Evolutionary conservation across 495 filamentous ascomycete species (phyloP).

Genomic region (Xylaria cubensis): DNA sequence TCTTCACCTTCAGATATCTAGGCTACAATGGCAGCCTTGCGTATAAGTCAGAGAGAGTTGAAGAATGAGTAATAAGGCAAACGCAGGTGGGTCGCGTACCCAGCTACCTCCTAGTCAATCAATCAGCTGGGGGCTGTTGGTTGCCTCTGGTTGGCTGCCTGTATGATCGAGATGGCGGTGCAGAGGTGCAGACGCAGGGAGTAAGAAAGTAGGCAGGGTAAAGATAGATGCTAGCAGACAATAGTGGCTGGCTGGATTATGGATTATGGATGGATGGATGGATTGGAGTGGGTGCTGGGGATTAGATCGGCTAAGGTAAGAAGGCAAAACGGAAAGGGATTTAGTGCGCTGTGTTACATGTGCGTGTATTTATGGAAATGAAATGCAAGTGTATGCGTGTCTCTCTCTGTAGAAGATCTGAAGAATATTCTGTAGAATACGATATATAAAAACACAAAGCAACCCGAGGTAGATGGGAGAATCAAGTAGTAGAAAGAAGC

Average conservation of each 20-base stretch:
- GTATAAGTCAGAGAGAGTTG: constrained; percentile 6
- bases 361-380: neutral
- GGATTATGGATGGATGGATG: neutral
- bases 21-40: constrained; percentile 12
- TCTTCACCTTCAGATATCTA: neutral
- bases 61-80: neutral
- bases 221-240: neutral
- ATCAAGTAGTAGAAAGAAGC: neutral
- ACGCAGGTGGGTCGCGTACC: neutral
- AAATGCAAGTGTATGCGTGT: neutral
- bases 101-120: neutral
- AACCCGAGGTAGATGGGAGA: neutral
- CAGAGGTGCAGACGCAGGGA: neutral
- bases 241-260: constrained; percentile 9
- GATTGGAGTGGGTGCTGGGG: neutral
- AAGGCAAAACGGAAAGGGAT: neutral
- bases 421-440: neutral
- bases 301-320: neutral
- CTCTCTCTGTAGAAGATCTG: neutral
- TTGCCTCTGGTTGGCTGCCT: constrained; percentile 4
- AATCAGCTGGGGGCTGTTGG: neutral
- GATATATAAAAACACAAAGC: neutral
- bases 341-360: neutral
- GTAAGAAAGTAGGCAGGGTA: neutral
- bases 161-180: neutral